A percentile compares a stretch with the other conserved stretches of the same genome.
phyloP scores from a whole-genome alignment of 2,329 filamentous ascomycete species.

The Claviceps spartinae region DNA sequence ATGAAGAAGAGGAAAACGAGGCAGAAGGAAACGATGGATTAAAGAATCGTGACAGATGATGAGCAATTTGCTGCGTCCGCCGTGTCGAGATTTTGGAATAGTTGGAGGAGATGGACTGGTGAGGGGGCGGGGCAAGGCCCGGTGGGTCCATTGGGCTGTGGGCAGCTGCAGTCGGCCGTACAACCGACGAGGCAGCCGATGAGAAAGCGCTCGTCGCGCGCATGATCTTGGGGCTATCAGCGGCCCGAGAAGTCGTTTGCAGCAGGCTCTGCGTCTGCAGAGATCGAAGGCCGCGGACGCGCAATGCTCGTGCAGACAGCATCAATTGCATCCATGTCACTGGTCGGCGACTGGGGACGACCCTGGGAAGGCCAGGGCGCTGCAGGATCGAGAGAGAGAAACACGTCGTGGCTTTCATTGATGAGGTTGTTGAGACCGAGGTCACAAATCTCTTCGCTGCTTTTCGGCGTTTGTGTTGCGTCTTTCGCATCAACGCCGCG shows the following conservation, averaged over 20 bases:
- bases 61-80: conserved; percentile 40
- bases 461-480: no score
- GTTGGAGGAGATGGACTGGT: conserved; percentile 7
- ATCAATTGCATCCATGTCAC: conserved; percentile 1
- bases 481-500: no score
- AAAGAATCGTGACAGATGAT: conserved; percentile 30
- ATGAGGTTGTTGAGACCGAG: no score
- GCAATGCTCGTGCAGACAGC: conserved; percentile 1
- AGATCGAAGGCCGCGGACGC: conserved; percentile 5
- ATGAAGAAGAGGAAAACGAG: conserved; percentile 9
- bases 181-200: no score
- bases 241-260: conserved; percentile 4
- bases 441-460: no score
- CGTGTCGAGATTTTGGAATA: conserved; percentile 32
- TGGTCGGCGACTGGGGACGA: no score
- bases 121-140: conserved; percentile 25
- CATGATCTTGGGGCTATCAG: conserved; percentile 4
- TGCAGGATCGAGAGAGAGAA: no score
- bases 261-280: conserved; percentile 4
- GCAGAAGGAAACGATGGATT: conserved; percentile 7
- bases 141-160: conserved; percentile 11
- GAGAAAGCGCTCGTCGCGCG: neutral
- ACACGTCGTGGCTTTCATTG: no score
- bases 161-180: no score
- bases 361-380: no score